phyloP scores from a whole-genome alignment of 805 yeast species.

The Yarrowia deformans region DNA sequence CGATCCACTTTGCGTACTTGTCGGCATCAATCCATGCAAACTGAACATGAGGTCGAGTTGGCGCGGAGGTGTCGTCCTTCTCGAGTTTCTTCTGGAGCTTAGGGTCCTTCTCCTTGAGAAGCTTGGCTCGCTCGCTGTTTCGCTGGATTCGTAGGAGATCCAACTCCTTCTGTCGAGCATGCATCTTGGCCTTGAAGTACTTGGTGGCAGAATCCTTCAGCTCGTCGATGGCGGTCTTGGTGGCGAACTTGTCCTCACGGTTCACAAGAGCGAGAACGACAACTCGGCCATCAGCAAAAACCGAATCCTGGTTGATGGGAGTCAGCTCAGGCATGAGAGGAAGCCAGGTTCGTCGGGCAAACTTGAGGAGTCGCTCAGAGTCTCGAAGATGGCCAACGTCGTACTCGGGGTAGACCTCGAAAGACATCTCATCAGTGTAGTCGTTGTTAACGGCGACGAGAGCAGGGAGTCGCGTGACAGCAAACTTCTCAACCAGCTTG shows the following conservation, averaged over 20 bases:
- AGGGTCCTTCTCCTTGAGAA: slow-evolving; percentile 39
- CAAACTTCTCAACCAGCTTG: slow-evolving; percentile 46
- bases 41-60: slow-evolving; percentile 26
- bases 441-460: slow-evolving; percentile 48
- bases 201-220: slow-evolving; percentile 47
- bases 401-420: slow-evolving; percentile 45
- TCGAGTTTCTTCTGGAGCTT: slow-evolving; percentile 38
- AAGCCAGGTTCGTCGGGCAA: slow-evolving; percentile 51
- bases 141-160: slow-evolving; percentile 35
- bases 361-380: slow-evolving; percentile 45
- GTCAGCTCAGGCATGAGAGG: slow-evolving; percentile 51
- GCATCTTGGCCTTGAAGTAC: slow-evolving; percentile 28
- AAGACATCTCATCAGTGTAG: slow-evolving; percentile 42
- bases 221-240: slow-evolving; percentile 46
- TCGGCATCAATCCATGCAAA: slow-evolving; percentile 39
- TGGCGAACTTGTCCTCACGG: slow-evolving; percentile 45
- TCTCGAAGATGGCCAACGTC: slow-evolving; percentile 50
- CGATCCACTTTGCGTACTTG: slow-evolving; percentile 37
- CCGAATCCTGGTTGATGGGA: slow-evolving; percentile 50
- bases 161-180: slow-evolving; percentile 30
- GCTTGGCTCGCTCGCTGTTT: slow-evolving; percentile 25
- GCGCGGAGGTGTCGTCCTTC: slow-evolving; percentile 28
- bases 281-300: slow-evolving; percentile 46
- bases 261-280: slow-evolving; percentile 50
- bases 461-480: slow-evolving; percentile 48